Evolutionary conservation across 2,329 filamentous ascomycete species (phyloP).

Genomic region (Nothophoma quercina): DNA sequence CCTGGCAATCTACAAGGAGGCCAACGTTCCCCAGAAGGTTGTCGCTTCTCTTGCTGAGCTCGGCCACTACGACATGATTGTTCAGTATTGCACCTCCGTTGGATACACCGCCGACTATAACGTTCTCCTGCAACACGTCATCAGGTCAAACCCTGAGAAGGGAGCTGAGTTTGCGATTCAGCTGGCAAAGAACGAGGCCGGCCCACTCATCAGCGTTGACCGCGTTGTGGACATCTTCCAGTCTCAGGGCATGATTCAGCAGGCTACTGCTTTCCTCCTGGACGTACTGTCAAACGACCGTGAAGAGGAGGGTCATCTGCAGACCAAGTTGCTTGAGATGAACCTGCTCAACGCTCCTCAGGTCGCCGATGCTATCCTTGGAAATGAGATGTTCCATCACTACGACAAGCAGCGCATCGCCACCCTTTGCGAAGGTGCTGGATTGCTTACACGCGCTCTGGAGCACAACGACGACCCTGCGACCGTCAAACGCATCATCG

Average conservation of each 20-base stretch:
- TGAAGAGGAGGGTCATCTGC: conserved; percentile 89
- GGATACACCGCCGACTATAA: conserved; percentile 97
- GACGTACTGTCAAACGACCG: conserved; percentile 95
- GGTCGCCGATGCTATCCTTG: conserved; percentile 95
- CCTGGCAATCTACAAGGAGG: conserved; percentile 86
- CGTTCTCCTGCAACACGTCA: conserved; percentile 81
- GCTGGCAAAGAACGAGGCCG: conserved; percentile 86
- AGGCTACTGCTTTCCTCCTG: conserved; percentile 96
- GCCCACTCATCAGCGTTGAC: conserved; percentile 88
- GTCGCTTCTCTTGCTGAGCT: conserved; percentile 95
- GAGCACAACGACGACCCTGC: conserved; percentile 94
- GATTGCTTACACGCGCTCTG: conserved; percentile 73
- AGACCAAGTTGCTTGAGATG: conserved; percentile 97
- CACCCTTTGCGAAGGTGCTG: conserved; percentile 89
- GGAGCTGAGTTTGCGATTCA: conserved; percentile 93
- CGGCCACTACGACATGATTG: conserved; percentile 95
- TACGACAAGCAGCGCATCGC: conserved; percentile 93
- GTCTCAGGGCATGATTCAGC: conserved; percentile 96
- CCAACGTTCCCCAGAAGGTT: conserved; percentile 90
- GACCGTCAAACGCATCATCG: conserved; percentile 86
- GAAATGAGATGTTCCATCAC: conserved; percentile 98
- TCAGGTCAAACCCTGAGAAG: conserved; percentile 90
- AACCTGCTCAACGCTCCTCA: conserved; percentile 96
- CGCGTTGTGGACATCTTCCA: conserved; percentile 98
- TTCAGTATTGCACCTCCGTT: conserved; percentile 84